Percentiles rank a stretch among this genome's conserved stretches.
Evolutionary conservation across 805 yeast genomes (phyloP).

Genomic region (Nadsonia fulvescens): DNA sequence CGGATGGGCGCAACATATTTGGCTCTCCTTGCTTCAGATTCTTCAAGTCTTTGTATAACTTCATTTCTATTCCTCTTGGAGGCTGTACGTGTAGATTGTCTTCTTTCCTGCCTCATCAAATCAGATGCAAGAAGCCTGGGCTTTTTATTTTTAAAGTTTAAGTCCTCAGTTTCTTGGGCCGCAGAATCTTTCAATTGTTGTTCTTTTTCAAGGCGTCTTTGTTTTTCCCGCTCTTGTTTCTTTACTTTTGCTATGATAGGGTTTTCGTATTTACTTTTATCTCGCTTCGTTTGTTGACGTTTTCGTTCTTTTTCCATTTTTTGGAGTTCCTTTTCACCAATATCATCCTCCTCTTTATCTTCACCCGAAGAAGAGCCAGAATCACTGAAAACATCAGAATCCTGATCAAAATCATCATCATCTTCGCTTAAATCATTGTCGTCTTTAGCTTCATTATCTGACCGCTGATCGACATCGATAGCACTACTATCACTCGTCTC

Average conservation of each 20-base stretch:
- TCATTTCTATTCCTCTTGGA: constrained; percentile 64
- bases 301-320: constrained; percentile 21
- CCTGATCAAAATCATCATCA: constrained; percentile 9
- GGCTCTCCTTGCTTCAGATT: constrained; percentile 41
- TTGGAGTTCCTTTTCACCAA: constrained; percentile 47
- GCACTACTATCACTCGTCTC: no score
- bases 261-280: constrained; percentile 17
- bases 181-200: constrained; percentile 11
- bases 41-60: constrained; percentile 53
- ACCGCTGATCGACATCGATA: no score
- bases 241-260: constrained; percentile 17
- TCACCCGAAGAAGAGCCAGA: constrained; percentile 1
- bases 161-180: constrained; percentile 5
- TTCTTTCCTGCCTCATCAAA: constrained; percentile 32
- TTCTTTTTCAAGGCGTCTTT: no score
- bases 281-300: constrained; percentile 14
- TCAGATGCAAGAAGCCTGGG: constrained; percentile 24
- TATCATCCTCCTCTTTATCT: constrained; percentile 21
- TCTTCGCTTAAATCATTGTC: constrained; percentile 11
- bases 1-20: constrained; percentile 20
- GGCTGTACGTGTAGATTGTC: constrained; percentile 61
- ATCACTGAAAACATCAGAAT: no score
- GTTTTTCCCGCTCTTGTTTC: no score
- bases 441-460: constrained; percentile 12
- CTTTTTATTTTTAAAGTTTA: constrained; percentile 11